Conservation (phyloP, 495 filamentous ascomycete genomes). For the Jackrogersella minutella region DNA sequence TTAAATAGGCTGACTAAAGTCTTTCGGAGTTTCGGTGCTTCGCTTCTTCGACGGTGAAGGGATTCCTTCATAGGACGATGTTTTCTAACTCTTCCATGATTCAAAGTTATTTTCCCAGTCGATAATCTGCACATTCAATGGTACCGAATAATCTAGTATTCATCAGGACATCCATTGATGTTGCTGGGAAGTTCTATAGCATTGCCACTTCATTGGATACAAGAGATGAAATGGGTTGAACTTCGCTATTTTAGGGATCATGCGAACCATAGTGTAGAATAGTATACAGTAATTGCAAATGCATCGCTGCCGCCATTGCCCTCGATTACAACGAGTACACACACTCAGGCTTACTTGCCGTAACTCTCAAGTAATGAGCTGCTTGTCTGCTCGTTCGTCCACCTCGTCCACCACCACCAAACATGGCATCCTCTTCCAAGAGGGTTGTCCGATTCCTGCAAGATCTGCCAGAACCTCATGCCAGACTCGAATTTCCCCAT, state of each 20-base stretch:
- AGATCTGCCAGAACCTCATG: neutral
- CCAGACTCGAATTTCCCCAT: neutral
- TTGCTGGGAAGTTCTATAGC: too few relatives aligned
- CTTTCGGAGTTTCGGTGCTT: conserved; percentile 21
- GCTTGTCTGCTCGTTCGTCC: neutral
- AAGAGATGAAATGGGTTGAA: too few relatives aligned
- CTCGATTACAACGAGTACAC: neutral
- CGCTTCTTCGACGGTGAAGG: neutral
- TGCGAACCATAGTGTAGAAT: too few relatives aligned
- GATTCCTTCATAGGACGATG: neutral
- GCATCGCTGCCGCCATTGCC: too few relatives aligned
- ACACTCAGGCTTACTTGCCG: neutral
- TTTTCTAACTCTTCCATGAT: neutral
- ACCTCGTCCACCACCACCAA: neutral
- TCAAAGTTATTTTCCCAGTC: neutral
- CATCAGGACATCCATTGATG: too few relatives aligned
- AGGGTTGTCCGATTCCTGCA: neutral
- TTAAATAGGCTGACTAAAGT: conserved; percentile 5
- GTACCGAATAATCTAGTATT: too few relatives aligned
- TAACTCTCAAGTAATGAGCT: neutral
- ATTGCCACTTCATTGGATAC: too few relatives aligned
- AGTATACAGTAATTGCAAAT: too few relatives aligned
- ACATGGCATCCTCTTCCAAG: neutral
- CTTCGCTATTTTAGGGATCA: too few relatives aligned
- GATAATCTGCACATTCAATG: too few relatives aligned